Conservation (phyloP, 192 early-diverging fungal species). For the Coemansia sp. region DNA sequence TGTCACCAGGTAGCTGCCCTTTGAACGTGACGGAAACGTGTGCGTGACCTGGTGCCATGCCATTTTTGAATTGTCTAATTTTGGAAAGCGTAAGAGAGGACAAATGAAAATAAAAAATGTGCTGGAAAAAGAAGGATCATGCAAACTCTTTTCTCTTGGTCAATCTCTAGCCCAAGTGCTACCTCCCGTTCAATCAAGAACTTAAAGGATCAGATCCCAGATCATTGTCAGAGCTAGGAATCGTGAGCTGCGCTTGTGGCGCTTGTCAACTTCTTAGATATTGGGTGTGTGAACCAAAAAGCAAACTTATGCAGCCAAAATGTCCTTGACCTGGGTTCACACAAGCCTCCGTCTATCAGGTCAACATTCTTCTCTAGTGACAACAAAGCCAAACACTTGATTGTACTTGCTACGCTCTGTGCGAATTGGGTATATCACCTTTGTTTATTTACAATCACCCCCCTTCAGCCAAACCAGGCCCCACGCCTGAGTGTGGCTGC, state of each 20-base stretch:
- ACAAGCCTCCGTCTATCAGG: neutral
- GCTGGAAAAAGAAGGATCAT: too few relatives aligned
- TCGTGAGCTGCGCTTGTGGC: neutral
- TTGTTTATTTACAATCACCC: conserved; percentile 4
- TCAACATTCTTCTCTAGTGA: neutral
- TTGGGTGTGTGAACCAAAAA: conserved; percentile 7
- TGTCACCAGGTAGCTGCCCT: conserved; percentile 82
- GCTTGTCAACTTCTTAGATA: conserved; percentile 15
- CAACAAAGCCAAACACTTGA: conserved; percentile 6
- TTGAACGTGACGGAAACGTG: conserved; percentile 58
- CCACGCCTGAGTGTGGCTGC: neutral
- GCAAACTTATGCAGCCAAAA: neutral
- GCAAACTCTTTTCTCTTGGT: too few relatives aligned
- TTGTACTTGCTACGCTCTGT: conserved; percentile 1
- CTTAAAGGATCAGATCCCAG: neutral
- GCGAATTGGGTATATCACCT: neutral
- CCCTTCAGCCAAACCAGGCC: neutral
- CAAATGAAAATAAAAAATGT: neutral
- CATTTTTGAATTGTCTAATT: neutral
- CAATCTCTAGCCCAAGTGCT: neutral
- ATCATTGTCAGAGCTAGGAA: neutral
- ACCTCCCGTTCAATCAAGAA: neutral
- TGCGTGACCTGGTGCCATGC: conserved; percentile 73
- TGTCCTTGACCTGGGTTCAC: neutral
- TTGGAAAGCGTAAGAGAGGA: neutral